phyloP scores from a whole-genome alignment of 2,329 filamentous ascomycete species.

The Colletotrichum abscissum region DNA sequence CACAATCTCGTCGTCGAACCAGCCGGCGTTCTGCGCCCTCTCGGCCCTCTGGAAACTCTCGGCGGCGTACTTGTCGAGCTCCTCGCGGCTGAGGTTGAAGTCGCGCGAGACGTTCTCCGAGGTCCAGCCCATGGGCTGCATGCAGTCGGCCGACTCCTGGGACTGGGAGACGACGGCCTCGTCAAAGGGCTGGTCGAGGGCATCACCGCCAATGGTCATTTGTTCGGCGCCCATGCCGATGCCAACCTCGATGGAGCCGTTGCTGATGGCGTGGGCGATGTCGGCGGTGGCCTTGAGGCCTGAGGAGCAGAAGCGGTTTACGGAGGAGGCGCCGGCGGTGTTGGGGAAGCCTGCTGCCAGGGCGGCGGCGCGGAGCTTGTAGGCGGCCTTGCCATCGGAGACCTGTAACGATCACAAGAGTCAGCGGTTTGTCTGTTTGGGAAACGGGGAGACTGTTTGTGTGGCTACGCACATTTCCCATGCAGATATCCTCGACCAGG shows the following conservation, averaged over 20 bases:
- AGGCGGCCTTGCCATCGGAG: conserved; percentile 85
- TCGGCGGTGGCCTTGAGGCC: conserved; percentile 96
- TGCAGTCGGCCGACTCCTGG: conserved; percentile 85
- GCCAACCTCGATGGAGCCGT: conserved; percentile 86
- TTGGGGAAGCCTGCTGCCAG: conserved; percentile 95
- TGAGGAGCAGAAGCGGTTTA: conserved; percentile 98
- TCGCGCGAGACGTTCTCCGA: conserved; percentile 95
- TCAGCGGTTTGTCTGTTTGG: conserved; percentile 5
- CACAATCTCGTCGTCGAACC: conserved; percentile 93
- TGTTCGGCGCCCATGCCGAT: conserved; percentile 89
- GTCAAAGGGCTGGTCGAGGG: conserved; percentile 79
- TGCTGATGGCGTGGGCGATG: conserved; percentile 87
- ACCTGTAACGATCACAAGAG: conserved; percentile 62
- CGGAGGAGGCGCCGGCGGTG: conserved; percentile 81
- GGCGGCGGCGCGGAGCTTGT: conserved; percentile 88
- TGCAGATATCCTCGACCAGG: conserved; percentile 88
- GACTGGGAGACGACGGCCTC: conserved; percentile 76
- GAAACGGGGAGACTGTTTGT: not conserved
- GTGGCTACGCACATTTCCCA: conserved; percentile 80
- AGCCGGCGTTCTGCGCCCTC: conserved; percentile 87
- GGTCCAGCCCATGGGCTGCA: conserved; percentile 98
- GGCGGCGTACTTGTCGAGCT: conserved; percentile 86
- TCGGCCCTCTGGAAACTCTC: conserved; percentile 92
- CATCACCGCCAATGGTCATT: conserved; percentile 82
- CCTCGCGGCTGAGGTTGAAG: conserved; percentile 84